A percentile compares a stretch with the other conserved stretches of the same genome.
These are phyloP conservation scores for Fusarium nematophilum DNA, from an alignment of 2,329 filamentous ascomycete genomes.

Conservation along the genomic window DNA sequence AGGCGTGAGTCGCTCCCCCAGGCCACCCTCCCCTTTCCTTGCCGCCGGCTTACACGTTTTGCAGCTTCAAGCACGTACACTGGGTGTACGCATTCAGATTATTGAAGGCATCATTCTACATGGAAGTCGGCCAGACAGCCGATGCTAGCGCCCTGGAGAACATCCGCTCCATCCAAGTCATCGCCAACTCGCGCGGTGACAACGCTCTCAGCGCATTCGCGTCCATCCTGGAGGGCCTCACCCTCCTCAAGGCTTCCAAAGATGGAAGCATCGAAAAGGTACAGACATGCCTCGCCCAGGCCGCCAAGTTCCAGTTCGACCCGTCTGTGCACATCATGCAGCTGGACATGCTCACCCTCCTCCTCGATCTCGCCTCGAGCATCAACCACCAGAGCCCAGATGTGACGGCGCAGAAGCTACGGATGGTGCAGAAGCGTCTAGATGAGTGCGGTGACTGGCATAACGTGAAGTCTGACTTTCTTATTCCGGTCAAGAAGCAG, in stretches of 20 bases:
- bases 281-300: constrained; percentile 79
- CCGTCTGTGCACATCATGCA: constrained; percentile 71
- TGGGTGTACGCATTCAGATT: constrained; percentile 85
- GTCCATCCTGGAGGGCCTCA: constrained; percentile 75
- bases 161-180: constrained; percentile 69
- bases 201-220: constrained; percentile 73
- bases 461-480: constrained; percentile 59
- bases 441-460: constrained; percentile 67
- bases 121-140: constrained; percentile 69
- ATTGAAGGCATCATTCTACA: constrained; percentile 75
- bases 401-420: constrained; percentile 69
- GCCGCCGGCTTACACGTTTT: constrained; percentile 22
- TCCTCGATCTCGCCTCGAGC: constrained; percentile 77
- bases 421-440: constrained; percentile 69
- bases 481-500: constrained; percentile 67
- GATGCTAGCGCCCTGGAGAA: constrained; percentile 76
- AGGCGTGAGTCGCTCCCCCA: constrained; percentile 61
- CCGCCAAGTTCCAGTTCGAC: constrained; percentile 76
- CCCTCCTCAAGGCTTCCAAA: constrained; percentile 72
- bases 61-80: constrained; percentile 71
- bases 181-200: constrained; percentile 71
- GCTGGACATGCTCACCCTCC: constrained; percentile 72
- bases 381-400: constrained; percentile 72
- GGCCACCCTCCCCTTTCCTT: background rate
- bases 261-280: constrained; percentile 76